Percentiles rank a stretch among this genome's conserved stretches.
Conservation (phyloP, 106 monocot species). For the Triglochin maritima region DNA sequence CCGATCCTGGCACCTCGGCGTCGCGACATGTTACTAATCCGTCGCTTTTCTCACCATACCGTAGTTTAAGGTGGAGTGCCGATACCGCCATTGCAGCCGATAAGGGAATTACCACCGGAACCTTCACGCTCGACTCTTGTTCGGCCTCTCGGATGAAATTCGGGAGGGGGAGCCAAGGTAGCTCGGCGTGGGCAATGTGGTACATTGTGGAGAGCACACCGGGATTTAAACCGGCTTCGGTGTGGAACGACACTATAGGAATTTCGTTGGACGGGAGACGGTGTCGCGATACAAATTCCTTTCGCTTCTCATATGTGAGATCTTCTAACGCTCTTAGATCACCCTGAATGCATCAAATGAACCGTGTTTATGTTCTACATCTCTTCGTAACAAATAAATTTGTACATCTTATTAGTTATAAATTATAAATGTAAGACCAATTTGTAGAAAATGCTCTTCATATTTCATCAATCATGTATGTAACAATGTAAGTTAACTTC, state of each 20-base stretch:
- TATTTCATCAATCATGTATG: too few relatives aligned
- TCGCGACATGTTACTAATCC: conserved; percentile 47
- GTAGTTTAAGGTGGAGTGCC: conserved; percentile 43
- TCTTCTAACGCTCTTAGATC: conserved; percentile 59
- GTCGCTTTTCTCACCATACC: conserved; percentile 55
- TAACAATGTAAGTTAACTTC: too few relatives aligned
- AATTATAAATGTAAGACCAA: too few relatives aligned
- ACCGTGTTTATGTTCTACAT: too few relatives aligned
- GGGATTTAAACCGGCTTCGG: conserved; percentile 43
- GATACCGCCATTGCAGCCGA: conserved; percentile 44
- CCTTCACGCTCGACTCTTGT: conserved; percentile 1
- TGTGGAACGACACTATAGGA: conserved; percentile 70
- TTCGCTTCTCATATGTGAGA: conserved; percentile 57
- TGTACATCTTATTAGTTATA: too few relatives aligned
- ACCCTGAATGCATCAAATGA: conserved; percentile 18
- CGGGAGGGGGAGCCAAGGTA: conserved; percentile 48
- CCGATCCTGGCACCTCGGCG: conserved; percentile 62
- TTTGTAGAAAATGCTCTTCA: too few relatives aligned
- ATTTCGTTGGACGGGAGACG: conserved; percentile 38
- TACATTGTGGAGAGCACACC: conserved; percentile 52
- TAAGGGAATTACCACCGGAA: conserved; percentile 44
- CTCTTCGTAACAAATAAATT: too few relatives aligned
- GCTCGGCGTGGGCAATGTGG: conserved; percentile 47
- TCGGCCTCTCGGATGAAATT: conserved; percentile 12
- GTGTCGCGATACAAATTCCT: conserved; percentile 55